A percentile compares a stretch with the other conserved stretches of the same genome.
Conservation (phyloP, 371 early-diverging fungal genomes). For the Parasitella parasitica region DNA sequence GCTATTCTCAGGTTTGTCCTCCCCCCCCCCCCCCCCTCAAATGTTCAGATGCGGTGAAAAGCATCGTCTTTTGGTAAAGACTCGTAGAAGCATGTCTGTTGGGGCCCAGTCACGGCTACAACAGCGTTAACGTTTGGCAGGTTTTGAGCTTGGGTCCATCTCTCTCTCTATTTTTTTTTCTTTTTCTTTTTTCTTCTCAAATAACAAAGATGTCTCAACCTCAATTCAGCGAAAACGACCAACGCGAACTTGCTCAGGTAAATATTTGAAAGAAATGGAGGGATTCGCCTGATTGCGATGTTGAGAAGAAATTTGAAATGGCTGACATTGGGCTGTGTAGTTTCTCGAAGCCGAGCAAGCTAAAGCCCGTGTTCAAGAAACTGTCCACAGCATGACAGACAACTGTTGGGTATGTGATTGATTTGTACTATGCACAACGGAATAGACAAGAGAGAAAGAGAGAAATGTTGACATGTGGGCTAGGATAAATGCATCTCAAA, state of each 20-base stretch:
- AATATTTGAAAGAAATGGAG: not conserved
- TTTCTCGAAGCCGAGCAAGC: conserved; percentile 75
- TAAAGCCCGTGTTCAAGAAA: conserved; percentile 69
- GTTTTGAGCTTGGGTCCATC: conserved; percentile 9
- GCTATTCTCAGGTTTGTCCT: too few relatives aligned
- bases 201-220: conserved; percentile 26
- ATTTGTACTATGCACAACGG: not conserved
- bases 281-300: too few relatives aligned
- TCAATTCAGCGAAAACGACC: conserved; percentile 59
- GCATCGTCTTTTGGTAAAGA: too few relatives aligned
- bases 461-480: not conserved
- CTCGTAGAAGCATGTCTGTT: not conserved
- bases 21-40: too few relatives aligned
- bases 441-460: not conserved
- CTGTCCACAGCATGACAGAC: conserved; percentile 71
- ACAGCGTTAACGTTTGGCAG: not conserved
- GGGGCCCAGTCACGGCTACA: not conserved
- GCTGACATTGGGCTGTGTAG: conserved; percentile 4
- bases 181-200: not conserved
- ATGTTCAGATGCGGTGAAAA: too few relatives aligned
- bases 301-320: not conserved
- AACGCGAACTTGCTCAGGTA: conserved; percentile 60
- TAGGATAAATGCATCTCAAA: conserved; percentile 75
- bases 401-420: conserved; percentile 63
- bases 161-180: conserved; percentile 9